Evolutionary conservation across 139 green algal genomes (phyloP), one percentile per base, ranked within the genome.

Genomic region (Edaphochlamys debaryana): DNA sequence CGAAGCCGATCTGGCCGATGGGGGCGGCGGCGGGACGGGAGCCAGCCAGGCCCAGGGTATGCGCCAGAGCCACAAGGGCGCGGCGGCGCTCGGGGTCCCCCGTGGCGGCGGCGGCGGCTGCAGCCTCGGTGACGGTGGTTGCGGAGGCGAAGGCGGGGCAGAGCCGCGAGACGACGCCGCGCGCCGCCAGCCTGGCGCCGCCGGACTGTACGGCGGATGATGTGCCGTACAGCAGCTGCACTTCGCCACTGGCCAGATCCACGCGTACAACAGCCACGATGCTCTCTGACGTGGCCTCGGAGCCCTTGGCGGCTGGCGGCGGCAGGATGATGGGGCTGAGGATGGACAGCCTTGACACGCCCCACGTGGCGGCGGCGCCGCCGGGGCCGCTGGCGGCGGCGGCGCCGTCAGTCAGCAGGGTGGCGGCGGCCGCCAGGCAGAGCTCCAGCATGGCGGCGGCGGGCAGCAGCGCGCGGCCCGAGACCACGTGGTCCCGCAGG

Each of bases 371-470:
- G 13, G 27, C 34, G 34, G 34, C 36, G 34, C 64, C 34, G 8
- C 60, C 38, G 60, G 27, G 19, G 23, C 60, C 60, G 11, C 38
- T n/a, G 4, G 4, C 60, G 60, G n/a, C 60, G 20, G 66, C 15
- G 13, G 27, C 52, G 41, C 69, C 76, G 34, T 30, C 50, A 34
- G 52, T 58, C 40, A 41, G 42, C 29, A 81, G 70, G 30, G 87
- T 88, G 50, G 56, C 40, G 2, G 87, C 86, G 22, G 85, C 74
- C 0, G 91, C 90, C 3, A 87, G 69, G 3, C 83, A 87, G 23
- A 92, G 67, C 79, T 96, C 93, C 48, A 94, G 72, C 85, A 95
- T 94, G 56, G 92, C 84, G 13, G 93, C 87, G n/a, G 83, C 94
- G 5, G 94, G 94, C 79, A 96, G 71, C 13, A 96, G 85, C 11